These are phyloP conservation scores for Bremia lactucae DNA, from an alignment of 352 stramenopile genomes.

Conservation along the genomic window DNA sequence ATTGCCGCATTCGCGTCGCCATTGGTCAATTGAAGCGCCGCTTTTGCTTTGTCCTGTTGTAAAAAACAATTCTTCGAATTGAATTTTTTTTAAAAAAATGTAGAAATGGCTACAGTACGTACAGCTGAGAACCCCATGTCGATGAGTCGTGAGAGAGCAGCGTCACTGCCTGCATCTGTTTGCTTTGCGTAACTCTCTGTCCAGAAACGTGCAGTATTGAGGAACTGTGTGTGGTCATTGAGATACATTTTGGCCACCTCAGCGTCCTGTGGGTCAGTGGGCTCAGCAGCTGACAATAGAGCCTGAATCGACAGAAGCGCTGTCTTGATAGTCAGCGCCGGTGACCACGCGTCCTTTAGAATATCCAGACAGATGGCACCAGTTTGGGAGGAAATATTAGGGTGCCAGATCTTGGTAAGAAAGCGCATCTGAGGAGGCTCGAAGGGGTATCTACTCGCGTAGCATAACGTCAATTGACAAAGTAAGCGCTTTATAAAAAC, in stretches of 20 bases:
- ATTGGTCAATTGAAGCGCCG: slow-evolving; percentile 48
- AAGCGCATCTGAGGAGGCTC: slow-evolving; percentile 92
- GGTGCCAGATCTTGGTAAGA: slow-evolving; percentile 94
- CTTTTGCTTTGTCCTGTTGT: slow-evolving; percentile 67
- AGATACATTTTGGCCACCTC: slow-evolving; percentile 96
- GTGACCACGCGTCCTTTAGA: slow-evolving; percentile 95
- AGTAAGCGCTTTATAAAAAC: not conserved
- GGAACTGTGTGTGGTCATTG: slow-evolving; percentile 86
- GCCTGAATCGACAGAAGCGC: slow-evolving; percentile 92
- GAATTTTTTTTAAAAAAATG: too few relatives aligned
- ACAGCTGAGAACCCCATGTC: slow-evolving; percentile 84
- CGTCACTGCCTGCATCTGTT: slow-evolving; percentile 36
- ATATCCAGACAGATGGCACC: slow-evolving; percentile 97
- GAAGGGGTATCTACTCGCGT: slow-evolving; percentile 80
- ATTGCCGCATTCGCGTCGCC: slow-evolving; percentile 86
- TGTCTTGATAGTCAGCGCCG: slow-evolving; percentile 95
- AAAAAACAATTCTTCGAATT: too few relatives aligned
- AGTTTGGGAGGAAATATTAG: slow-evolving; percentile 96
- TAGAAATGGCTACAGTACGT: not conserved
- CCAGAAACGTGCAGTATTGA: slow-evolving; percentile 93
- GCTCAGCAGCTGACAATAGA: slow-evolving; percentile 91
- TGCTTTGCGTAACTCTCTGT: slow-evolving; percentile 91
- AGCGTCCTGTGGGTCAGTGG: slow-evolving; percentile 88
- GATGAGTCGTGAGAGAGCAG: slow-evolving; percentile 53
- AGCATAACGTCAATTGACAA: not conserved